Base-by-base conservation (phyloP, 2,329 filamentous ascomycete species). In the Aspergillus niger region DNA sequence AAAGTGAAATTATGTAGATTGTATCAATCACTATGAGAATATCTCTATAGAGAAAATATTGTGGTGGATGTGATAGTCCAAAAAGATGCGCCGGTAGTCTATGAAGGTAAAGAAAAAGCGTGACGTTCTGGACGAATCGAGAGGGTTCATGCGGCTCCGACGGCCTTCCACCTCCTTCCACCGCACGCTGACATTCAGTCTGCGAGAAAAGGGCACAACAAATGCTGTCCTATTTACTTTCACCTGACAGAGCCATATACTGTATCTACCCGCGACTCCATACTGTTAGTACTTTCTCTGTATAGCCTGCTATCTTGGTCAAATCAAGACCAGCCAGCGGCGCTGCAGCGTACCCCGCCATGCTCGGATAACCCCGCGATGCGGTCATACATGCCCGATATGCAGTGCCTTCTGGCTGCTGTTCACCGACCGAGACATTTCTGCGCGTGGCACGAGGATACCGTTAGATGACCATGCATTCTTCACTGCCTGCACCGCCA, bases 71-170 rank as follows among this genome's bases (percentile, higher is more conserved):
- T 55, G 39, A 41, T 32, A 11, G 41, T 44, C n/a, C 20, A 32
- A 17, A 32, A 55, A 6, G 32, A 32, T 41, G 48, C 51, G 22
- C 41, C 30, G 54, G 53, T 13, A 6, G n/a, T 11, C 7, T 38
- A 39, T 17, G 59, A 57, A 63, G 61, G 60, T 13, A 62, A 55
- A 51, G 22, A 36, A 44, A 15, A 8, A 44, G 44, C 39, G 61
- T 50, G 59, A 65, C 56, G 64, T 63, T 63, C 55, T 57, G 36
- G 60, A 56, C 48, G 50, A 53, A 59, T 66, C 65, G 59, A 63
- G 69, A 69, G 53, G 68, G 61, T 72, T 73, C 71, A 64, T 53
- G 65, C 55, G 62, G 44, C 57, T 55, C 61, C 71, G 63, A 69
- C 59, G 32, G 55, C 59, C 32, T 71, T 73, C 71, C 62, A 66